Evolutionary conservation across 2,329 filamentous ascomycete species (phyloP).

Genomic region (Pseudogymnoascus destructans): DNA sequence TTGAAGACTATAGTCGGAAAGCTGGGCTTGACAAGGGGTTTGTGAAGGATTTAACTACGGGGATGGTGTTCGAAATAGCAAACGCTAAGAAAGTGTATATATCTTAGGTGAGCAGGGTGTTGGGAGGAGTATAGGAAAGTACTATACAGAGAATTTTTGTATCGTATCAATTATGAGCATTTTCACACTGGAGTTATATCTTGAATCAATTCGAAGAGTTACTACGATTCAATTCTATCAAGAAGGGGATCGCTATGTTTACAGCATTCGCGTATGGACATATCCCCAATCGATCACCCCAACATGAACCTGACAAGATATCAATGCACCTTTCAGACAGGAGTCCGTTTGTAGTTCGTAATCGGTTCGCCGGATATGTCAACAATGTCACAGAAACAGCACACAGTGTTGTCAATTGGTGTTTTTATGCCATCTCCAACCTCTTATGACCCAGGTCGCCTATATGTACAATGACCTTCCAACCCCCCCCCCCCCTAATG

Average conservation of each 20-base stretch:
- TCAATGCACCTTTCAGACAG: neutral
- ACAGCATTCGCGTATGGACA: neutral
- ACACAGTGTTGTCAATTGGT: conserved; percentile 5
- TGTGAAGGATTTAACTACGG: conserved; percentile 68
- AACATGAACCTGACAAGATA: neutral
- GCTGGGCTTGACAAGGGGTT: conserved; percentile 51
- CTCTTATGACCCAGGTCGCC: conserved; percentile 10
- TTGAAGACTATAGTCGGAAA: conserved; percentile 69
- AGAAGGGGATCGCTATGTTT: neutral
- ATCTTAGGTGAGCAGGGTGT: conserved; percentile 37
- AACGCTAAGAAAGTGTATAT: conserved; percentile 83
- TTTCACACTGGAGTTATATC: neutral
- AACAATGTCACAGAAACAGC: neutral
- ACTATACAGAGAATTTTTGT: neutral
- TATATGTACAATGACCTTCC: conserved; percentile 29
- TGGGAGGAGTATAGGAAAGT: neutral
- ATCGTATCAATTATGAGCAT: neutral
- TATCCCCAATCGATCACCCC: neutral
- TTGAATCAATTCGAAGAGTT: neutral
- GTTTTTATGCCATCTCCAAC: conserved; percentile 13
- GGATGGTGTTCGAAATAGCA: conserved; percentile 48
- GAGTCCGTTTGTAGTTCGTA: neutral
- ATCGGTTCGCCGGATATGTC: neutral
- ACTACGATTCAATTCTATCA: neutral
- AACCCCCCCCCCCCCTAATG: conserved; percentile 34